A percentile compares a stretch with the other conserved stretches of the same genome.
Conservation (phyloP, 345 rosid species). For the Corchorus olitorius region DNA sequence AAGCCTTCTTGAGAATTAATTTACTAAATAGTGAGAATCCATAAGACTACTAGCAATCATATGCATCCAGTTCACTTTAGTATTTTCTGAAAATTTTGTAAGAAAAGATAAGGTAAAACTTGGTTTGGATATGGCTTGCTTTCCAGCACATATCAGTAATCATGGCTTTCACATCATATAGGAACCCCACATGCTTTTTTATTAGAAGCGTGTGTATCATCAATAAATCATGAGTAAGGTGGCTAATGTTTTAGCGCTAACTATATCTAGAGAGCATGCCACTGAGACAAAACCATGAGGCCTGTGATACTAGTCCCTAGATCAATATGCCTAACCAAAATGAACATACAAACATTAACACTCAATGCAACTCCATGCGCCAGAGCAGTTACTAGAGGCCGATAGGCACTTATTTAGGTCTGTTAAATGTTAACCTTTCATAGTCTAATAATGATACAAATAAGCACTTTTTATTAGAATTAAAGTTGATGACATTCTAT, state of each 20-base stretch:
- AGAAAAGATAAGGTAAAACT: background rate
- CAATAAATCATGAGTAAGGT: background rate
- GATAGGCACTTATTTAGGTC: conserved; percentile 2
- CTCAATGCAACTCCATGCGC: background rate
- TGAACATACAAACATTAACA: conserved; percentile 11
- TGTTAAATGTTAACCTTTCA: conserved; percentile 8
- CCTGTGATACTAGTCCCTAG: background rate
- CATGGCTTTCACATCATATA: background rate
- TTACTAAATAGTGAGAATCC: background rate
- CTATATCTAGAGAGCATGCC: background rate
- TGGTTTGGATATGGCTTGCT: background rate
- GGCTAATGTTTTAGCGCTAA: background rate
- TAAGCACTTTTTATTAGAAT: conserved; percentile 4
- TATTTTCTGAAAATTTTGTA: background rate
- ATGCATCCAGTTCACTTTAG: conserved; percentile 2
- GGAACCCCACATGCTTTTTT: conserved; percentile 1
- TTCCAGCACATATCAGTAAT: background rate
- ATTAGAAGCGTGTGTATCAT: background rate
- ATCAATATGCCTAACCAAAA: background rate
- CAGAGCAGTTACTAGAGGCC: background rate
- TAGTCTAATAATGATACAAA: background rate
- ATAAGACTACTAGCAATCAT: background rate
- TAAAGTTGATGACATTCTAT: background rate
- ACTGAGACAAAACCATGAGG: background rate
- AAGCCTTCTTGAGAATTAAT: background rate